Conservation (phyloP, 306 rosid species). For the Betula pendula region DNA sequence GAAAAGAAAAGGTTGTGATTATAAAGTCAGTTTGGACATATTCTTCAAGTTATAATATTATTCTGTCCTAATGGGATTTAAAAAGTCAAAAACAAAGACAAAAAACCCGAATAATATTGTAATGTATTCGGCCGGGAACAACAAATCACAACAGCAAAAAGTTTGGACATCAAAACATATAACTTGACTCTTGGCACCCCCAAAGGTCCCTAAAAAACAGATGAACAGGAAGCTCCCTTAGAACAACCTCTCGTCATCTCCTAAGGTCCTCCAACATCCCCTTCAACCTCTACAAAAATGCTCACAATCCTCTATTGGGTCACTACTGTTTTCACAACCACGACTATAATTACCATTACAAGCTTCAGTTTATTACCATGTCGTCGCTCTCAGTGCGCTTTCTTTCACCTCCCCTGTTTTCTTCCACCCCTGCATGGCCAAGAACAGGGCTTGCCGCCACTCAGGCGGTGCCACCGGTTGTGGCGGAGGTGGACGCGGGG, state of each 20-base stretch:
- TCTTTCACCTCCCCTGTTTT: constrained; percentile 44
- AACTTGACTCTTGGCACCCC: constrained; percentile 58
- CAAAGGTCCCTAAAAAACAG: constrained; percentile 44
- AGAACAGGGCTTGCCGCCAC: constrained; percentile 45
- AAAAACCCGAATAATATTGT: too few species aligned
- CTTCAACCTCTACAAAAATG: constrained; percentile 58
- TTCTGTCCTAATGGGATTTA: too few species aligned
- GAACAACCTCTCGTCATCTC: constrained; percentile 40
- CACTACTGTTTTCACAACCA: background rate
- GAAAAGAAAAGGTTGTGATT: too few species aligned
- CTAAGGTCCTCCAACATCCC: constrained; percentile 42
- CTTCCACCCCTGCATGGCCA: constrained; percentile 27
- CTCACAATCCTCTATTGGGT: constrained; percentile 15
- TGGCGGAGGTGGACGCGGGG: constrained; percentile 33
- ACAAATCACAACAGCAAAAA: too few species aligned
- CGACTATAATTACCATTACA: background rate
- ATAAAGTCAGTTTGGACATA: too few species aligned
- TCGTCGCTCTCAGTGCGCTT: constrained; percentile 61
- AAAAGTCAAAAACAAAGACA: too few species aligned
- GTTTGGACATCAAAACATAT: background rate
- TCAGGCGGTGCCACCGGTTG: constrained; percentile 40
- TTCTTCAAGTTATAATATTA: too few species aligned
- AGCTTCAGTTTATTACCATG: constrained; percentile 27
- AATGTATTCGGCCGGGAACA: too few species aligned
- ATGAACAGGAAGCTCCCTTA: background rate